Percentiles rank a stretch among this genome's conserved stretches.
phyloP scores from a whole-genome alignment of 441 rosid genomes.

The Macaranga tanarius region DNA sequence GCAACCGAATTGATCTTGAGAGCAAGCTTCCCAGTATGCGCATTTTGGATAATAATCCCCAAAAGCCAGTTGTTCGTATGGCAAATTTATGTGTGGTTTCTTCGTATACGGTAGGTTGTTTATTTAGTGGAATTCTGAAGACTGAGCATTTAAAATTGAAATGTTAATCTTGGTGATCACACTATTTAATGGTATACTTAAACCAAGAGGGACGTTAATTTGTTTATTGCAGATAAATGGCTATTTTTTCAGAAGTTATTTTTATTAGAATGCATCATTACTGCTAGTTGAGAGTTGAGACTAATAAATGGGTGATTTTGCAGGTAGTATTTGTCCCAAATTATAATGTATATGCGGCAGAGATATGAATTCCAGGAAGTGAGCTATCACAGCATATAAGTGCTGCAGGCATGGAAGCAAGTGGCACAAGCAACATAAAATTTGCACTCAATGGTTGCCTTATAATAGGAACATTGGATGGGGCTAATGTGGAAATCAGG shows the following conservation, averaged over 20 bases:
- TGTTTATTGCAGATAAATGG: no score
- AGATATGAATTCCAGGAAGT: conserved; percentile 92
- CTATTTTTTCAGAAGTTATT: no score
- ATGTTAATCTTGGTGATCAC: not conserved
- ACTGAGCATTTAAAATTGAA: not conserved
- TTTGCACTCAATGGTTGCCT: conserved; percentile 94
- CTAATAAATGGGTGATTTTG: conserved; percentile 14
- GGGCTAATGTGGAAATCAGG: conserved; percentile 96
- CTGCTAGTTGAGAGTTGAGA: no score
- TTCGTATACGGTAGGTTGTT: conserved; percentile 68
- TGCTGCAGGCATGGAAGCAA: conserved; percentile 99
- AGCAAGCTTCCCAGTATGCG: conserved; percentile 75
- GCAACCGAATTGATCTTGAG: conserved; percentile 65
- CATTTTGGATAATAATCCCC: conserved; percentile 83
- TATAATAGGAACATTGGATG: conserved; percentile 91
- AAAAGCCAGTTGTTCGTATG: conserved; percentile 96
- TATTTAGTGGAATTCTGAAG: conserved; percentile 18
- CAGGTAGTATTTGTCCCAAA: conserved; percentile 97
- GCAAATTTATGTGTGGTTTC: conserved; percentile 96
- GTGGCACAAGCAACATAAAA: conserved; percentile 99
- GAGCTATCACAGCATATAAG: conserved; percentile 97
- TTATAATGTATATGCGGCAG: conserved; percentile 94
- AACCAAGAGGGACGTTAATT: no score
- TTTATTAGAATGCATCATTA: no score
- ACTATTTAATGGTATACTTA: not conserved